phyloP scores from a whole-genome alignment of 495 filamentous ascomycete species.

The Aspergillus sparsus region DNA sequence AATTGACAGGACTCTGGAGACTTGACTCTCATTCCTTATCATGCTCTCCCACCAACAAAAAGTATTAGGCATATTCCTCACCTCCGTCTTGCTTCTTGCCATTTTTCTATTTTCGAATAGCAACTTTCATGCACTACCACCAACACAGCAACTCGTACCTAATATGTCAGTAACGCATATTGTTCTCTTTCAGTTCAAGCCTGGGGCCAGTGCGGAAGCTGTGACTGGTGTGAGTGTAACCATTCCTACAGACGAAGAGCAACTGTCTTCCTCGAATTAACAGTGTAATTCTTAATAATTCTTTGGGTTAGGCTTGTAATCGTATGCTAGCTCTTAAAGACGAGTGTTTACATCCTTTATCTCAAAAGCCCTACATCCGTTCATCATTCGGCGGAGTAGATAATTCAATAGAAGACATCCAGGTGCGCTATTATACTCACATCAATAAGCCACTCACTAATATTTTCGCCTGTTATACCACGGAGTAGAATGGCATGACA shows the following conservation, averaged over 20 bases:
- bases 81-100: no score
- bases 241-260: background rate
- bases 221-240: slow-evolving; percentile 47
- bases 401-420: slow-evolving; percentile 63
- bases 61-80: no score
- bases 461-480: background rate
- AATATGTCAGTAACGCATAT: slow-evolving; percentile 53
- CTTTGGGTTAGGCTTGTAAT: slow-evolving; percentile 27
- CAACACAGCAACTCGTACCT: background rate
- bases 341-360: slow-evolving; percentile 46
- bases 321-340: slow-evolving; percentile 43
- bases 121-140: no score
- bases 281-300: slow-evolving; percentile 12
- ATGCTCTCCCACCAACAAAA: no score
- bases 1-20: no score
- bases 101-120: no score
- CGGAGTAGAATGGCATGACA: slow-evolving; percentile 35
- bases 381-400: slow-evolving; percentile 60
- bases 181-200: slow-evolving; percentile 63
- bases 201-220: slow-evolving; percentile 36
- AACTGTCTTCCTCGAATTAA: background rate
- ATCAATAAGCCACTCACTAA: background rate
- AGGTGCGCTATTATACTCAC: slow-evolving; percentile 45
- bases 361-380: slow-evolving; percentile 51
- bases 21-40: no score